Evolutionary conservation across 164 flowering plant genomes (phyloP), one percentile per base, ranked within the genome.

Genomic region (Magnolia sinica): DNA sequence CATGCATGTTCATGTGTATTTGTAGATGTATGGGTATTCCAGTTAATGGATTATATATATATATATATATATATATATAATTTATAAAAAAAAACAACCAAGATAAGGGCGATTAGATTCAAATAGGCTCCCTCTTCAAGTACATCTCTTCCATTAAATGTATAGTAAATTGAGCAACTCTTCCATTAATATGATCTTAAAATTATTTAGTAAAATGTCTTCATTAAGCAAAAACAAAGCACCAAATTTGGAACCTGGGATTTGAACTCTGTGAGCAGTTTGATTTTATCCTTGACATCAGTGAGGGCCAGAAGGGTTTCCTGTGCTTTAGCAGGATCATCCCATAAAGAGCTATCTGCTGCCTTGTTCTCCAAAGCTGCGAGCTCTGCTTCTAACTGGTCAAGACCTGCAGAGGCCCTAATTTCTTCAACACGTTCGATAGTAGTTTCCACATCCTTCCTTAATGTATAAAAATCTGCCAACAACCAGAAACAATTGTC

Each of bases 321-420:
- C 82, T 96, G 99, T 73, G 99, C 98, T 79, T 84, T 86, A 74
- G 86, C 82, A 76, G 86, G 95, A 67, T 94, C 95, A 83, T 94
- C 99, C 99, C 99, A 96, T 31, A 96, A 86, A 73, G 92, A 86
- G 83, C 82, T 87, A 80, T 89, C 92, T 50, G 93, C 87, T n/a
- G 98, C 87, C 78, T 87, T 86, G 45, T 70, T 80, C 85, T 96
- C 98, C 83, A 94, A 82, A 67, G 72, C 81, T 22, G 81, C 82
- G 58, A 89, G 83, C 24, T 90, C 96, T 63, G 85, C 87, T 81
- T 92, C 91, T 65, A 96, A 78, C 70, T 82, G 87, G 68, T 88
- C 81, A 74, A 94, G 77, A 79, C 97, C 93, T 79, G 92, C 86
- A 81, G 97, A 84, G 4, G 78, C 85, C 76, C 88, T 86, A 22